Evolutionary conservation across 2,329 filamentous ascomycete species (phyloP).

Genomic region (Verticillium tricorpus): DNA sequence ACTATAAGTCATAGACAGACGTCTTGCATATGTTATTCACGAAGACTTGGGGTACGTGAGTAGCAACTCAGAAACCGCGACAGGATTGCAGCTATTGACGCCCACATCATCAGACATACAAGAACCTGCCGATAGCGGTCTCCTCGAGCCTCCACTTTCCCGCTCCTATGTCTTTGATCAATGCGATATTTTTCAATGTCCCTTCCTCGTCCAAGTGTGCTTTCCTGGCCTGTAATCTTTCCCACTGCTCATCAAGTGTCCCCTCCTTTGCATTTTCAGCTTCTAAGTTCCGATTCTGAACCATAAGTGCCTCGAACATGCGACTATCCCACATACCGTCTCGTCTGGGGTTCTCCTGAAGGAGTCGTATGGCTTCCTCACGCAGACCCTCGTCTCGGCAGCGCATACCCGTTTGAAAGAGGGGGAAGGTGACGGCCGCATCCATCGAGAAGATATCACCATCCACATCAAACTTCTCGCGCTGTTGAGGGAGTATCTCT

Average conservation of each 20-base stretch:
- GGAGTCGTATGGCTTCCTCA: constrained; percentile 18
- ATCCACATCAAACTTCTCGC: background rate
- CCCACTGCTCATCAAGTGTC: constrained; percentile 14
- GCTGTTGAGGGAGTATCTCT: constrained; percentile 12
- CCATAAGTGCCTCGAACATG: constrained; percentile 13
- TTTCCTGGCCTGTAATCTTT: constrained; percentile 9
- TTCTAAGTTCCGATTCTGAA: constrained; percentile 14
- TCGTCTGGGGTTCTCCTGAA: constrained; percentile 18
- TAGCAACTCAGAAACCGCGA: too few species aligned
- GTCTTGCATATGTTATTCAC: too few species aligned
- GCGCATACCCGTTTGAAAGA: constrained; percentile 19
- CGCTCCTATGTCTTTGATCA: constrained; percentile 6
- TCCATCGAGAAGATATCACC: constrained; percentile 24
- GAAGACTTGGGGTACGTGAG: too few species aligned
- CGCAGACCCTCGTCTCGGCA: constrained; percentile 19
- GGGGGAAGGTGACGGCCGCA: constrained; percentile 19
- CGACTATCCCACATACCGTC: constrained; percentile 23
- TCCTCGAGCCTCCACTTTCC: constrained; percentile 7
- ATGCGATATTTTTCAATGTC: constrained; percentile 1
- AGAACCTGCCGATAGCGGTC: constrained; percentile 1
- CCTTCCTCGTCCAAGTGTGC: constrained; percentile 8
- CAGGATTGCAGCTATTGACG: too few species aligned
- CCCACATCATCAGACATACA: background rate
- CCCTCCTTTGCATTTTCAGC: constrained; percentile 15
- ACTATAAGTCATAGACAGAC: too few species aligned